These are phyloP conservation scores for Ramaria rubella DNA, from an alignment of 768 basidiomycete genomes.

Conservation along the genomic window DNA sequence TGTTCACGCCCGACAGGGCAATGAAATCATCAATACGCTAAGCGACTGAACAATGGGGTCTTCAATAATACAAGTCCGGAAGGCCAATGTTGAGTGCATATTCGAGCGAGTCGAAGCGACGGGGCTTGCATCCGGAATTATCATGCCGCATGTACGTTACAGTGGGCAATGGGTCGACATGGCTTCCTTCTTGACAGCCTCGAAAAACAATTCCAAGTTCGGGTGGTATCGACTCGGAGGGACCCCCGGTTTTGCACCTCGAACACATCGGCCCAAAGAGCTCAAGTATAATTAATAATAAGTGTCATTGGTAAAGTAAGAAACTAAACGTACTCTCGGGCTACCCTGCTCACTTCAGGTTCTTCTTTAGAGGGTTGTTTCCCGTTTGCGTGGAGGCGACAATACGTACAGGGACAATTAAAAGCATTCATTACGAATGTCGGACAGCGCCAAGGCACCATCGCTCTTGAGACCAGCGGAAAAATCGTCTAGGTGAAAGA, in stretches of 20 bases:
- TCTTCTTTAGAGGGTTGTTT: slow-evolving; percentile 24
- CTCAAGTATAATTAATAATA: slow-evolving; percentile 13
- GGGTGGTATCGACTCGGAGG: slow-evolving; percentile 33
- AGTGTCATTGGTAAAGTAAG: neutral
- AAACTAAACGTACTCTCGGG: slow-evolving; percentile 27
- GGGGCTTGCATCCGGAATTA: neutral
- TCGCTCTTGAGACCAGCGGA: slow-evolving; percentile 24
- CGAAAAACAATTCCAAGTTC: slow-evolving; percentile 36
- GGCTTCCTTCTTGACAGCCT: slow-evolving; percentile 38
- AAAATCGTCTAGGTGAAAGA: slow-evolving; percentile 39
- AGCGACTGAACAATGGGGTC: slow-evolving; percentile 12
- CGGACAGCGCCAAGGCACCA: slow-evolving; percentile 16
- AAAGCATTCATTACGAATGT: slow-evolving; percentile 25
- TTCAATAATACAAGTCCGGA: slow-evolving; percentile 15
- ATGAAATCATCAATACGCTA: slow-evolving; percentile 8
- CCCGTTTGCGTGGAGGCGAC: slow-evolving; percentile 12
- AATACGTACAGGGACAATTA: slow-evolving; percentile 20
- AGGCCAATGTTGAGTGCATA: slow-evolving; percentile 11
- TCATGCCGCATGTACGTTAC: neutral
- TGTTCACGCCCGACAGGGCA: slow-evolving; percentile 13
- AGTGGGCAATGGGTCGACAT: slow-evolving; percentile 28
- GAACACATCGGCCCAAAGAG: slow-evolving; percentile 33
- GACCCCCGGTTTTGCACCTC: slow-evolving; percentile 34
- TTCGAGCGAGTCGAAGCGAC: slow-evolving; percentile 20
- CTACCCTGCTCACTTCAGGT: slow-evolving; percentile 23